A percentile compares a stretch with the other conserved stretches of the same genome.
Evolutionary conservation across 2,329 filamentous ascomycete genomes (phyloP).

Genomic region (Pestalotiopsis sp.): DNA sequence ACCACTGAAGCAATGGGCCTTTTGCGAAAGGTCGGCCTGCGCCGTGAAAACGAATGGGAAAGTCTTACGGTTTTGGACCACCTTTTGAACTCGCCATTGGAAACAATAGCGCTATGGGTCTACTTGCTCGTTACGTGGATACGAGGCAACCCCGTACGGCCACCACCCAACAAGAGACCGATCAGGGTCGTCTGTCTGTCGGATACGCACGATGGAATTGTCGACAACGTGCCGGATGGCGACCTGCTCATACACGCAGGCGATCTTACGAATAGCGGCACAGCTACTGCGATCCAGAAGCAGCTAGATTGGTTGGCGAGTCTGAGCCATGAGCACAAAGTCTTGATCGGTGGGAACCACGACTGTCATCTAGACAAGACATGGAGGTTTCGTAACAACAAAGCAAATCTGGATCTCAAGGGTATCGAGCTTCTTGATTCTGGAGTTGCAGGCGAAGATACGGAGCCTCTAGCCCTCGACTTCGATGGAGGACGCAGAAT

Average conservation of each 20-base stretch:
- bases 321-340: constrained; percentile 77
- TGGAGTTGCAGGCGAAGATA: constrained; percentile 44
- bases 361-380: constrained; percentile 80
- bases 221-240: constrained; percentile 67
- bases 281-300: constrained; percentile 72
- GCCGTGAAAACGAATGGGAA: constrained; percentile 50
- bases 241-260: constrained; percentile 90
- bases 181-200: constrained; percentile 86
- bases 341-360: constrained; percentile 86
- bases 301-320: constrained; percentile 81
- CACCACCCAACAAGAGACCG: constrained; percentile 54
- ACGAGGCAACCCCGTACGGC: constrained; percentile 65
- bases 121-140: constrained; percentile 69
- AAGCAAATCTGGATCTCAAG: constrained; percentile 61
- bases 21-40: constrained; percentile 47
- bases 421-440: constrained; percentile 77
- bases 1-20: constrained; percentile 41
- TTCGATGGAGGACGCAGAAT: constrained; percentile 63
- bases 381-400: constrained; percentile 28
- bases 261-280: constrained; percentile 78
- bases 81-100: constrained; percentile 69
- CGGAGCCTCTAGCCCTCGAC: constrained; percentile 49
- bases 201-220: constrained; percentile 76
- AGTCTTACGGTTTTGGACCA: constrained; percentile 60
- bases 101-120: constrained; percentile 61